A percentile compares a stretch with the other conserved stretches of the same genome.
phyloP scores from a whole-genome alignment of 805 yeast genomes.

The Soucietia sequanensis region DNA sequence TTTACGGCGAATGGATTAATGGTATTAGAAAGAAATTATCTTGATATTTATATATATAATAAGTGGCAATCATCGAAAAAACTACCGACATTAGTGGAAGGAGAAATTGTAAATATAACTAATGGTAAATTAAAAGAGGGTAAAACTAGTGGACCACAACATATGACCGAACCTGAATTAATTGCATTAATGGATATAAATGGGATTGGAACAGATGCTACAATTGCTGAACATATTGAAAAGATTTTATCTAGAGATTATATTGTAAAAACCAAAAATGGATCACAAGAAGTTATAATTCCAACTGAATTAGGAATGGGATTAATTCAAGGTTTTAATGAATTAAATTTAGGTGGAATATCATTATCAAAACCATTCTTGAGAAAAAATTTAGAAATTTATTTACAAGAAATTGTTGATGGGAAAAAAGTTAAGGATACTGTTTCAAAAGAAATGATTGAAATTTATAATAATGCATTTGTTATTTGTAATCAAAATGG shows the following conservation, averaged over 20 bases:
- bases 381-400: constrained; percentile 70
- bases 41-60: constrained; percentile 76
- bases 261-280: constrained; percentile 44
- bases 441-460: constrained; percentile 55
- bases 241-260: constrained; percentile 71
- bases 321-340: constrained; percentile 83
- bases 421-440: constrained; percentile 54
- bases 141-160: constrained; percentile 74
- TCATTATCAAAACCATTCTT: constrained; percentile 82
- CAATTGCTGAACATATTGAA: constrained; percentile 96
- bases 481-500: constrained; percentile 12
- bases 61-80: constrained; percentile 70
- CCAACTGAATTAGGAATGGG: constrained; percentile 88
- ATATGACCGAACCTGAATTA: constrained; percentile 88
- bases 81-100: constrained; percentile 61
- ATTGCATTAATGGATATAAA: constrained; percentile 94
- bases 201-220: constrained; percentile 98
- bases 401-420: constrained; percentile 63
- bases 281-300: constrained; percentile 47
- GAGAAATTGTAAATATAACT: constrained; percentile 56
- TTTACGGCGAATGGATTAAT: constrained; percentile 74
- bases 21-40: constrained; percentile 71
- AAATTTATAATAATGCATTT: constrained; percentile 62
- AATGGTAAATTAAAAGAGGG: constrained; percentile 68
- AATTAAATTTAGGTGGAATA: constrained; percentile 61